Conservation (phyloP, 2,329 filamentous ascomycete species). For the Fusarium multiceps region DNA sequence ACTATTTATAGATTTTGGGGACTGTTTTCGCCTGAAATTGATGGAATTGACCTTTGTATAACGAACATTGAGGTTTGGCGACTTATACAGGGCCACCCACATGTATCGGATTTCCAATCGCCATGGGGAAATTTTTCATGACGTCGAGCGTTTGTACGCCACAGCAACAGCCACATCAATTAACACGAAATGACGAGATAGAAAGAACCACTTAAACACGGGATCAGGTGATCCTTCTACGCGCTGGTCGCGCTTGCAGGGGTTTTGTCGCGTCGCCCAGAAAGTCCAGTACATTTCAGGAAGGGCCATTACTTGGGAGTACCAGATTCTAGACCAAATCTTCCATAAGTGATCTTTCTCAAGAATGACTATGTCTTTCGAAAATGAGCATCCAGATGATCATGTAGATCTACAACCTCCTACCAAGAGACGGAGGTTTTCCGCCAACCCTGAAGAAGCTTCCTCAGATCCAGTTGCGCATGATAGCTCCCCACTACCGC, state of each 20-base stretch:
- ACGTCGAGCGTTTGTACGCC: conserved; percentile 39
- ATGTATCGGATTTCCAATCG: conserved; percentile 42
- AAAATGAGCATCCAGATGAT: conserved; percentile 54
- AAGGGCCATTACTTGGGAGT: conserved; percentile 4
- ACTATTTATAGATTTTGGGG: neutral
- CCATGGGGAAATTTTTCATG: conserved; percentile 43
- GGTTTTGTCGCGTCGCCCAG: conserved; percentile 53
- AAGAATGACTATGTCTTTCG: conserved; percentile 22
- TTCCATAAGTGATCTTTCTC: neutral
- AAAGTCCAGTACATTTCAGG: conserved; percentile 14
- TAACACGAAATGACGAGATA: conserved; percentile 1
- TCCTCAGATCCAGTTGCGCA: conserved; percentile 44
- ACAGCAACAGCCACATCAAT: conserved; percentile 34
- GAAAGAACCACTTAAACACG: conserved; percentile 35
- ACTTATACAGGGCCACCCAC: conserved; percentile 42
- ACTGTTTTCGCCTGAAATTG: neutral
- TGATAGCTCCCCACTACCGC: conserved; percentile 40
- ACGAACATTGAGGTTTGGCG: conserved; percentile 22
- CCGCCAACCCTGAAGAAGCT: conserved; percentile 50
- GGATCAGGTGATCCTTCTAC: conserved; percentile 57
- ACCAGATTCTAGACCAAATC: neutral
- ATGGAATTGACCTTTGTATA: conserved; percentile 18
- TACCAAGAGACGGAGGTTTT: conserved; percentile 57
- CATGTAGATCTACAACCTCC: conserved; percentile 55
- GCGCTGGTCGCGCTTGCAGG: conserved; percentile 49